Base-by-base conservation (phyloP, 441 rosid genomes). In the Euphorbia celastroides region DNA sequence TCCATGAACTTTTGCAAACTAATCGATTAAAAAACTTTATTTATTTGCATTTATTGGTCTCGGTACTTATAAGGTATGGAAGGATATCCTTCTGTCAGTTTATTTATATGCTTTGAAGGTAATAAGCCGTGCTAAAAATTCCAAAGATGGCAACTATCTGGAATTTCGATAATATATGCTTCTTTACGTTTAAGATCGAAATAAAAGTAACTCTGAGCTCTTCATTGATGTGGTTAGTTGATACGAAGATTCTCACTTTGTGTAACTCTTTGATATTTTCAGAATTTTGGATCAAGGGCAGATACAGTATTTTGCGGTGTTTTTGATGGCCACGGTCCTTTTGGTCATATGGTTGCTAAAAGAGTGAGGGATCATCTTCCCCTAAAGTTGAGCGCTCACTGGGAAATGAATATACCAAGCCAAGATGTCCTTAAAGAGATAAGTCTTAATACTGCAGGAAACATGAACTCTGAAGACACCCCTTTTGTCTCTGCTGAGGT, bases 261-360 rank as follows among this genome's bases (percentile, higher is more conserved):
- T 38, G 44, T 3, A 38, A 7, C 8, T 38, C 2, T 7, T 38
- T 11, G 44, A 38, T 38, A 38, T 55, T 36, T 19, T 0, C 87
- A 95, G 99, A 88, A 89, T 74, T 95, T 95, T 75, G 90, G 89
- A 60, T 85, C 97, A 3, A 85, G 90, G 77, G 73, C 84, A 50
- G 98, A 92, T 77, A 85, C 98, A 31, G 70, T 90, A 65, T 90
- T 95, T 81, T 90, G 97, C 78, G 99, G 99, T 62, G 93, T 95
- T 44, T 95, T 95, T 79, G 99, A 95, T 88, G 99, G 99, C 9
- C 99, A 95, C 62, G 99, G 99, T 57, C 99, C 99, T 7, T 87
- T 76, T 65, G 99, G 99, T 75, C 99, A 95, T 72, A 77, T 88
- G 95, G 98, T 90, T 75, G 98, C 99, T 42, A 92, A 75, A 80